Base-by-base conservation (phyloP, 1,284 basidiomycete genomes). In the Polyporus tsugae region DNA sequence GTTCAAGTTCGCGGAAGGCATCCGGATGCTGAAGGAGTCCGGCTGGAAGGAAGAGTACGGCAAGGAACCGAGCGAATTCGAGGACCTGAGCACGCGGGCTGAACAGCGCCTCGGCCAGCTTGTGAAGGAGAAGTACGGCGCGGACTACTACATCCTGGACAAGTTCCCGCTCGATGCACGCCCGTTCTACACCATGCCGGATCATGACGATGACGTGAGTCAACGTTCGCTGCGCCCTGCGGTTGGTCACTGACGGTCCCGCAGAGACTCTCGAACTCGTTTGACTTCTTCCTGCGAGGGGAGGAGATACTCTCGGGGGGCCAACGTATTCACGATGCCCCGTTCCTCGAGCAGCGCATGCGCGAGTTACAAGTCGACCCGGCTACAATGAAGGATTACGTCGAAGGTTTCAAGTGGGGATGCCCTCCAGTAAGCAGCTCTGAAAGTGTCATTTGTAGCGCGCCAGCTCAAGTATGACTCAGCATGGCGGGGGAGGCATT, bases 201-300 rank as follows among this genome's bases (percentile, higher is more conserved):
- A 89, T 78, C 82, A 87, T 2, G 74, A 80, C 62, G 81, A 90
- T 78, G 79, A 83, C 9, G 84, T 85, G 65, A 72, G 82, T 25
- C 7, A 10, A 22, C 4, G 36, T 52, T 10, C 36, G 22, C 22
- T 53, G 60, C 44, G 29, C 19, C 46, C 33, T 52, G 41, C 42
- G 39, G 39, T 59, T 36, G 4, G 4, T 60, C 3, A 41, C 57
- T 49, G 29, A 57, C 49, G 17, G 17, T 36, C 41, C 2, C 9
- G 25, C 58, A 74, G 72, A 74, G 75, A 61, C 82, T 89, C 65
- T 90, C 89, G 65, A 91, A 91, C 82, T 91, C 90, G 67, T 92
- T 90, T 80, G 91, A 92, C 79, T 89, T 92, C 78, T 91, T 92
- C 84, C 86, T 92, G 82, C 85, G 91, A 15, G 91, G 91, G 22